A percentile compares a stretch with the other conserved stretches of the same genome.
These are phyloP conservation scores for Pseudogymnoascus sp. DNA, from an alignment of 2,329 filamentous ascomycete genomes.

Conservation along the genomic window DNA sequence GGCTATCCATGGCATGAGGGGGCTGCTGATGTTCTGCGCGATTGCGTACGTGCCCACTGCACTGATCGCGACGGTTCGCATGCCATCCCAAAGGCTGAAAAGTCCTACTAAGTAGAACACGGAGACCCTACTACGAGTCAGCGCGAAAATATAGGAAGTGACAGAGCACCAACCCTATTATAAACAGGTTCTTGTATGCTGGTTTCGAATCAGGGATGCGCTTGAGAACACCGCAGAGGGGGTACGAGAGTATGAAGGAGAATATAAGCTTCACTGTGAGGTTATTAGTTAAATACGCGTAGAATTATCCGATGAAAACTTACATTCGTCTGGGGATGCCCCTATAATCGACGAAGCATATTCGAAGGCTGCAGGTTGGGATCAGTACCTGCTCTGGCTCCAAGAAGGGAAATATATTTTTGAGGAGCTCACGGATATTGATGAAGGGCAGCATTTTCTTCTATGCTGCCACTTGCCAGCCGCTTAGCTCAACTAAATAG, in stretches of 20 bases:
- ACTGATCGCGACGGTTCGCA: slow-evolving; percentile 72
- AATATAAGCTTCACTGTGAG: slow-evolving; percentile 82
- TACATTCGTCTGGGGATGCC: slow-evolving; percentile 59
- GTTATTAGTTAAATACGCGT: slow-evolving; percentile 11
- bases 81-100: slow-evolving; percentile 83
- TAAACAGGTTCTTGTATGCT: slow-evolving; percentile 80
- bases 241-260: slow-evolving; percentile 87
- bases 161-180: slow-evolving; percentile 54
- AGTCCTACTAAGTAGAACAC: slow-evolving; percentile 90
- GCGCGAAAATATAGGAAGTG: slow-evolving; percentile 11
- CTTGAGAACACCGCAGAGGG: slow-evolving; percentile 81
- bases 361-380: slow-evolving; percentile 46
- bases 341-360: slow-evolving; percentile 51
- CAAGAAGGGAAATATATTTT: slow-evolving; percentile 8
- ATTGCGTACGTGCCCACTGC: slow-evolving; percentile 76
- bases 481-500: background rate
- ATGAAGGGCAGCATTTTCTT: slow-evolving; percentile 55
- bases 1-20: slow-evolving; percentile 95
- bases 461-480: background rate
- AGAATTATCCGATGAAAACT: slow-evolving; percentile 19
- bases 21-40: slow-evolving; percentile 73
- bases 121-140: slow-evolving; percentile 49
- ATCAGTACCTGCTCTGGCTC: slow-evolving; percentile 21
- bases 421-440: slow-evolving; percentile 44
- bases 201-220: slow-evolving; percentile 80